A percentile compares a stretch with the other conserved stretches of the same genome.
These are phyloP conservation scores for Cardamine occulta DNA, from an alignment of 345 rosid species.

Conservation along the genomic window DNA sequence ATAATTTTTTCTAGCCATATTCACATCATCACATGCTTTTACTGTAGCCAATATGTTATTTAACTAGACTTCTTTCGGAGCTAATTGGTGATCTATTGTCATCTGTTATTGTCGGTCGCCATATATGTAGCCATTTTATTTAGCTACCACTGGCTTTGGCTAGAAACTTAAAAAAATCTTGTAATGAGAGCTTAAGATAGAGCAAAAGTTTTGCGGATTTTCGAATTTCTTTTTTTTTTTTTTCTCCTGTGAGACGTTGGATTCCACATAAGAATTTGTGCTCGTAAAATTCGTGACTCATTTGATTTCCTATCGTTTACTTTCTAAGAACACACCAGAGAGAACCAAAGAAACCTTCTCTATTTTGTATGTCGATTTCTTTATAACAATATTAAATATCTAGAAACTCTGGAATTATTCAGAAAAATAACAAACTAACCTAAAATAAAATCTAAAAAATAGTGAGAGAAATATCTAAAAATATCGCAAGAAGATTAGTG, in stretches of 20 bases:
- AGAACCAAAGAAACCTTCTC: background rate
- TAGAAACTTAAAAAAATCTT: no score
- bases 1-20: no score
- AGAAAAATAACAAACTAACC: constrained; percentile 4
- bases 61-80: no score
- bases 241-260: background rate
- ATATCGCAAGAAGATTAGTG: constrained; percentile 15
- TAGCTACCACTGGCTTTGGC: no score
- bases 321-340: background rate
- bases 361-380: background rate
- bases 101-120: no score
- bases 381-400: background rate
- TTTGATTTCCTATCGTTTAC: background rate
- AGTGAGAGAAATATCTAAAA: constrained; percentile 22
- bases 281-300: background rate
- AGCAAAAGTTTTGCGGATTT: no score
- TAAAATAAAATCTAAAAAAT: background rate
- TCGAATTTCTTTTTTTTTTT: no score
- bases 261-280: background rate
- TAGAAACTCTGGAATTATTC: background rate
- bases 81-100: no score
- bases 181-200: no score
- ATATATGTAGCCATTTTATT: no score
- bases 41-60: no score
- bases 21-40: no score